Base-by-base conservation (phyloP, 2,329 filamentous ascomycete species). In the Venturia aucupariae region DNA sequence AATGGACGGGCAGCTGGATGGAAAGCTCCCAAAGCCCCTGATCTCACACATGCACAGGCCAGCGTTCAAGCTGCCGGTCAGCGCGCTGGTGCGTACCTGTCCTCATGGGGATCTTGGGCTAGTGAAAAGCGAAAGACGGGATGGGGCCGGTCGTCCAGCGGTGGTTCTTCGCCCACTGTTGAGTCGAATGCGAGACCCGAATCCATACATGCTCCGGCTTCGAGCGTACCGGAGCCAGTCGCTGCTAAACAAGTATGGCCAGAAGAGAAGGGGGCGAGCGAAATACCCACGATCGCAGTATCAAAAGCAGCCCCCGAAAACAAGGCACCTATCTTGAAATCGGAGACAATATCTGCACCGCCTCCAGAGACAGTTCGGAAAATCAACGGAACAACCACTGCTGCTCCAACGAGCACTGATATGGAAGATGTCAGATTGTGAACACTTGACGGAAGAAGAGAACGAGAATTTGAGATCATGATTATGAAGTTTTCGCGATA, bases 111-210 rank as follows among this genome's bases (percentile, higher is more conserved):
- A 4, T 75, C 79, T 1, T 87, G 85, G 85, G 85, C 85, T 4
- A 86, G 86, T 61, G 89, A 94, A 77, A 93, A 92, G 77, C 81
- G 87, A 67, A 89, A 87, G 71, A 77, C 80, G 71, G 80, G 71
- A 8, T 75, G 72, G 72, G 60, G 64, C 13, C 30, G 64, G n/a
- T 54, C 24, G 27, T 11, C 24, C 62, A 64, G 63, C 44, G 46
- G 46, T 19, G 41, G 38, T 10, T 46, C 46, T 35, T 57, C 51
- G 3, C 51, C 51, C 2, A 35, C 30, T 27, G 38, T 42, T 27
- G 38, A 42, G 24, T 27, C 42, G 27, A 42, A 61, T 19, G 13
- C 59, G 24, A 27, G 35, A 19, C 59, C 38, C 5, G 22, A 46
- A 5, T 42, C 35, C 6, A 32, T 15, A 38, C 30, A 22, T 30